Conservation (phyloP, 306 rosid genomes). For the Delonix regia region DNA sequence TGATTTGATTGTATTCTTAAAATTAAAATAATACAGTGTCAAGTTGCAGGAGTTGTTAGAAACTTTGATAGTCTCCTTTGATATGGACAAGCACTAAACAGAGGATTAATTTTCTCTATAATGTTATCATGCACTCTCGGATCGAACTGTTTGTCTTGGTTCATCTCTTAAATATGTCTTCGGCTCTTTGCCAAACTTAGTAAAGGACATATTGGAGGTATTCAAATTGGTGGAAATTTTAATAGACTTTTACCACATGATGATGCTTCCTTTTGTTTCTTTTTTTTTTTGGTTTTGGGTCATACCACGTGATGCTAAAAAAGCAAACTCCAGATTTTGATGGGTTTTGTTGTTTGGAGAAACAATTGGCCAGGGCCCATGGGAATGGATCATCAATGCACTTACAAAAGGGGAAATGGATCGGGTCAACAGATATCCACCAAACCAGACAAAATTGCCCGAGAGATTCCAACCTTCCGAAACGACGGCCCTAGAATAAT, state of each 20-base stretch:
- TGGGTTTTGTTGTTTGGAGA: background rate
- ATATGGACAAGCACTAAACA: background rate
- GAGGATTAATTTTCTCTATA: too few species aligned
- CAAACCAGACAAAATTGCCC: background rate
- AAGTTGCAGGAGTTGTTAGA: background rate
- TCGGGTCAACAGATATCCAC: background rate
- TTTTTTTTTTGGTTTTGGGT: too few species aligned
- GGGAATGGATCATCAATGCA: background rate
- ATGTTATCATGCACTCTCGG: too few species aligned
- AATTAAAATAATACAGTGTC: background rate
- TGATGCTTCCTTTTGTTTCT: too few species aligned
- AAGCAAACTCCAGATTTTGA: background rate
- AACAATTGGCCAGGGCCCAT: background rate
- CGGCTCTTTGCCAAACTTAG: too few species aligned
- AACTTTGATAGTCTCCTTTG: too few species aligned
- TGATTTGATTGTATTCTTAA: background rate
- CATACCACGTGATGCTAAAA: background rate
- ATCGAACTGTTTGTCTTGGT: too few species aligned
- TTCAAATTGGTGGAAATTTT: too few species aligned
- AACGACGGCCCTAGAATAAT: conserved; percentile 3
- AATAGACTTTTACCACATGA: too few species aligned
- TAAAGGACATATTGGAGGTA: too few species aligned
- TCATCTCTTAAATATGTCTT: too few species aligned
- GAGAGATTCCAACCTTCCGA: background rate
- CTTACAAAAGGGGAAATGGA: background rate